Evolutionary conservation across 768 basidiomycete species (phyloP), one percentile per base, ranked within the genome.

Genomic region (Tricholoma matsutake): DNA sequence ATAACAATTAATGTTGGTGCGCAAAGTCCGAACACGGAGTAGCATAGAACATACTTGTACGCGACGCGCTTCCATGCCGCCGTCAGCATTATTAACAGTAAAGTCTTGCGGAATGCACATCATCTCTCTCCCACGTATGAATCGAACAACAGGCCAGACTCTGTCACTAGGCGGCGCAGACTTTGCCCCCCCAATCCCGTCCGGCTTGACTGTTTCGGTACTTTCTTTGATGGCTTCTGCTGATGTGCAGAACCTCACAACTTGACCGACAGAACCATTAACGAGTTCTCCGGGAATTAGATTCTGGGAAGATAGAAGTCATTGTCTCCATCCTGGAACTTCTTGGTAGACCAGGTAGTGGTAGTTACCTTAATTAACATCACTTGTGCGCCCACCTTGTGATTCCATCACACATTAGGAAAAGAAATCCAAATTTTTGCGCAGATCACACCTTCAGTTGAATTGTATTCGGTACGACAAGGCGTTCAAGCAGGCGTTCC

Each of bases 301-400:
- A 64, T 91, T 91, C 88, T 91, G 63, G 22, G 14, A 35, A n/a
- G 31, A 54, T 34, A n/a, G 51, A 56, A 11, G 62, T 45, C 25
- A 47, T 39, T 25, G 31, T 10, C 25, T 22, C 6, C 14, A n/a
- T 18, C 9, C 10, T 25, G 49, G 41, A 54, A 11, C 35, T 16
- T 56, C 43, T 55, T 49, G n/a, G 4, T 13, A 9, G 37, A 7
- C 13, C 6, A 28, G 18, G 16, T n/a, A 52, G 52, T 7, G 18
- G 16, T n/a, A 52, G 52, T 7, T 60, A 85, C 88, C 79, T 89
- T 89, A 64, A 89, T 79, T 2, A 91, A 70, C 91, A 93, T 93
- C 4, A 96, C 94, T 70, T 96, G 94, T 3, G 92, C 91, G 11
- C 88, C 88, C 56, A 88, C 77, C 83, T 92, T 14, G 11, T 43